A percentile compares a stretch with the other conserved stretches of the same genome.
These are phyloP conservation scores for Pseudohyphozyma bogoriensis DNA, from an alignment of 768 basidiomycete genomes.

Conservation along the genomic window DNA sequence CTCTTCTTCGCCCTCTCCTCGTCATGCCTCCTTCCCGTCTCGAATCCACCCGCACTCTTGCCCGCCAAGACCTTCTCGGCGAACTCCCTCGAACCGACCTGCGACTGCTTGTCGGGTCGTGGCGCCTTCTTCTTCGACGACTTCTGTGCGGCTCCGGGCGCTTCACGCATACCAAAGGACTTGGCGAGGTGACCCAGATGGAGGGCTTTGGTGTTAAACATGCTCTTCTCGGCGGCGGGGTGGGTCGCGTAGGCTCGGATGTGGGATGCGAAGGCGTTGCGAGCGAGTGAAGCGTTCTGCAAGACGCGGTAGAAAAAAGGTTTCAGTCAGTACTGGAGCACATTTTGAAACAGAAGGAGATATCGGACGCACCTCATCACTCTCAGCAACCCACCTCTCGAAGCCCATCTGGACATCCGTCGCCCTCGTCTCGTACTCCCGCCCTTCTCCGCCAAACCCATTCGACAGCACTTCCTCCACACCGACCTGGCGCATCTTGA, in stretches of 20 bases:
- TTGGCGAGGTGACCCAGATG: constrained; percentile 89
- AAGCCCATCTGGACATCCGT: constrained; percentile 92
- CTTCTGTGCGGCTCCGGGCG: constrained; percentile 44
- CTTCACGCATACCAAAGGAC: constrained; percentile 79
- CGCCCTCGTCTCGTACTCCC: constrained; percentile 75
- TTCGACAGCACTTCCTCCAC: constrained; percentile 61
- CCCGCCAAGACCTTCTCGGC: neutral
- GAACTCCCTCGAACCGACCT: neutral
- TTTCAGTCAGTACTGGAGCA: neutral
- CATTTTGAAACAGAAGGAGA: neutral
- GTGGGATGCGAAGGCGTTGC: constrained; percentile 80
- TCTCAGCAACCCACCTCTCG: constrained; percentile 78
- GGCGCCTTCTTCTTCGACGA: neutral
- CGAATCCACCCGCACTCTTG: constrained; percentile 8
- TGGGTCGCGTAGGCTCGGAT: constrained; percentile 96
- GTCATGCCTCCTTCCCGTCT: constrained; percentile 17
- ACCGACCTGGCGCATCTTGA: constrained; percentile 48
- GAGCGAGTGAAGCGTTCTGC: constrained; percentile 66
- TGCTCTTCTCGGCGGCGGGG: constrained; percentile 85
- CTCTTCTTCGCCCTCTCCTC: constrained; percentile 21
- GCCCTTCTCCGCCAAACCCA: constrained; percentile 75
- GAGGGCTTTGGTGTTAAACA: constrained; percentile 88
- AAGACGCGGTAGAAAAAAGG: neutral
- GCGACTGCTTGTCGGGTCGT: neutral
- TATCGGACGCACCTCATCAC: constrained; percentile 52